Base-by-base conservation (phyloP, 2,329 filamentous ascomycete genomes). In the Alternaria panax region DNA sequence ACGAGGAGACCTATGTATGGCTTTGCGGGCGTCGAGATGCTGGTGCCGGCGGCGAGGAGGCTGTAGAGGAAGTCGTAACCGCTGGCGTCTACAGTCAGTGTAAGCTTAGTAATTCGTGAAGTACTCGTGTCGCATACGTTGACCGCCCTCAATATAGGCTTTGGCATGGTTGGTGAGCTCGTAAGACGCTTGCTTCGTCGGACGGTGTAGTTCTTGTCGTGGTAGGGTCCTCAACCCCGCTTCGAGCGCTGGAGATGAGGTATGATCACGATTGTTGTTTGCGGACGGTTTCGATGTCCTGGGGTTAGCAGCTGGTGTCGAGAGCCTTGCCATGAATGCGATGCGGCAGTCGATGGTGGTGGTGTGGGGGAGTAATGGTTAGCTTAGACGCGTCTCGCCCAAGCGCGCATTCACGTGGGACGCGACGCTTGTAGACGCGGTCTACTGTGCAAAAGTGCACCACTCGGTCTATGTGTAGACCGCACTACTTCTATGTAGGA, bases 1-100 rank as follows among this genome's bases (percentile, higher is more conserved):
- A 94, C 91, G 18, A 92, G 79, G 58, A 85, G 86, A 11, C 86
- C 85, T 1, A 87, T 81, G 30, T 76, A 72, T 4, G 68, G 68
- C 52, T 73, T 69, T 2, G 75, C 72, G 2, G 75, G 69, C 1
- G 68, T 71, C 2, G 77, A 78, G 46, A 75, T 74, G 25, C 72
- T 73, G 18, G 69, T 69, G 7, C 70, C 70, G 1, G 75, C 67
- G 34, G 67, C 64, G n/a, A 78, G 70, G 4, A 79, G 71, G 38
- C 65, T 71, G 32, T 71, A 60, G 4, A 79, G 72, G 41, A 79
- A 74, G n/a, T 65, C 60, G 46, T 72, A 77, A 12, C 72, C 77
- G 30, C 73, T 70, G 40, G 66, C 66, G 40, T 75, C 76, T 79
- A 27, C 6, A 7, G n/a, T 36, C 18, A 48, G n/a, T 7, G 48